These are phyloP conservation scores for Exophiala aquamarina DNA, from an alignment of 2,329 filamentous ascomycete genomes.

Conservation along the genomic window DNA sequence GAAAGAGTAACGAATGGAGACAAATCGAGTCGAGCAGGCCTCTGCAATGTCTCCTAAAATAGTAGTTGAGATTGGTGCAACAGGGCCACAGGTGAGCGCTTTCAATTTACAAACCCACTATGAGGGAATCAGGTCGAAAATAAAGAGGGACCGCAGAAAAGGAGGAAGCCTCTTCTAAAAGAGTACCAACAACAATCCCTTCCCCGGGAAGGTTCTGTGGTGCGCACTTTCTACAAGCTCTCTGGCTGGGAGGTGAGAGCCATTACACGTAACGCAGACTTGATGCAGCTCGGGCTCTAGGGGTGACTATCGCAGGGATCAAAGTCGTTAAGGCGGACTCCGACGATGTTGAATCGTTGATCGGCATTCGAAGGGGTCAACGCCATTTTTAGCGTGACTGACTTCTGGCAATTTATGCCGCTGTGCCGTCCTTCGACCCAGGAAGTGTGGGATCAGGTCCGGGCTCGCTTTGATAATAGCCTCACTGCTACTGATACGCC, in stretches of 20 bases:
- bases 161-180: too few relatives aligned
- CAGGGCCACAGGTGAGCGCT: slow-evolving; percentile 1
- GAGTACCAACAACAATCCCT: too few relatives aligned
- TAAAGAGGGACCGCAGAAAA: too few relatives aligned
- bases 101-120: too few relatives aligned
- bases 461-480: background rate
- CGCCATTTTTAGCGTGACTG: slow-evolving; percentile 14
- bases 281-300: background rate
- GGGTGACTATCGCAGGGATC: background rate
- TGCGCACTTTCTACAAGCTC: slow-evolving; percentile 4
- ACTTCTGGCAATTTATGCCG: slow-evolving; percentile 13
- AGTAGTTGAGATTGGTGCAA: slow-evolving; percentile 5
- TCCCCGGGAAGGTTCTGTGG: slow-evolving; percentile 8
- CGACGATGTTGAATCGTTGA: slow-evolving; percentile 10
- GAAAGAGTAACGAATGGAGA: too few relatives aligned
- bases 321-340: slow-evolving; percentile 8
- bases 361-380: slow-evolving; percentile 7
- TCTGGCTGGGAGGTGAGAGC: slow-evolving; percentile 6
- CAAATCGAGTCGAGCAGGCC: too few relatives aligned
- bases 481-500: too few relatives aligned
- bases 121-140: too few relatives aligned
- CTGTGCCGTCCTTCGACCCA: too few relatives aligned
- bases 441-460: too few relatives aligned
- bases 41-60: background rate
- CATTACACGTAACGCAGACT: slow-evolving; percentile 11